Conservation (phyloP, 1,139 yeast species). For the Geotrichum cucujoidarum region DNA sequence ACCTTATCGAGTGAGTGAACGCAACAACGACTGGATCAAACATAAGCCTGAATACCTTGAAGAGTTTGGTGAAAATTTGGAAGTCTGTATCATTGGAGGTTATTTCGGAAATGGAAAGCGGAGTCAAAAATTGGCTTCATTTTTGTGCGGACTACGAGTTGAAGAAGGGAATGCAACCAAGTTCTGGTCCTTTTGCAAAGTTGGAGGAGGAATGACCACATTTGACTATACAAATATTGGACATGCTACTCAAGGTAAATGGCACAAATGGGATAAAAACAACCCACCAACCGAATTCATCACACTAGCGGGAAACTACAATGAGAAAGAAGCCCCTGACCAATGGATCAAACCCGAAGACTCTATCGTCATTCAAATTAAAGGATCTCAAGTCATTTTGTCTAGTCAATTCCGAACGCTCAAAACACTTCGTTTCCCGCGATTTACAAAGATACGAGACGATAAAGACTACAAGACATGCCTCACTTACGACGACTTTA, state of each 20-base stretch:
- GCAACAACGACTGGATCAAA: conserved; percentile 70
- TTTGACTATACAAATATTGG: conserved; percentile 59
- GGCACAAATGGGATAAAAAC: conserved; percentile 46
- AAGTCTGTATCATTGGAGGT: conserved; percentile 72
- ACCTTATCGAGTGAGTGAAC: conserved; percentile 54
- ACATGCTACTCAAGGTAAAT: conserved; percentile 52
- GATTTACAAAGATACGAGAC: conserved; percentile 60
- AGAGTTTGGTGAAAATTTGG: conserved; percentile 83
- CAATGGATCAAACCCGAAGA: conserved; percentile 77
- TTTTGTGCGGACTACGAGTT: conserved; percentile 62
- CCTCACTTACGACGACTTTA: conserved; percentile 50
- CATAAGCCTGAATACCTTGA: conserved; percentile 86
- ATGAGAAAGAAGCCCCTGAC: conserved; percentile 50
- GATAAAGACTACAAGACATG: conserved; percentile 63
- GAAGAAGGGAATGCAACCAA: conserved; percentile 29
- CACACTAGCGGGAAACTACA: conserved; percentile 46
- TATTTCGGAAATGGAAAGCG: conserved; percentile 58
- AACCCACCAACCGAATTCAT: conserved; percentile 41
- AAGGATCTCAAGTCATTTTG: conserved; percentile 67
- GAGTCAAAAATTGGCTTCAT: conserved; percentile 46
- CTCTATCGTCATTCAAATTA: conserved; percentile 77
- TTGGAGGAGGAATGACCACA: conserved; percentile 77
- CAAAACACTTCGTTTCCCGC: conserved; percentile 69
- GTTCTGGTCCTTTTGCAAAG: conserved; percentile 64
- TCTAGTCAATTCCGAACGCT: conserved; percentile 55